These are phyloP conservation scores for Antitrichia curtipendula DNA, from an alignment of 225 moss, liverwort and hornwort species.

Conservation along the genomic window DNA sequence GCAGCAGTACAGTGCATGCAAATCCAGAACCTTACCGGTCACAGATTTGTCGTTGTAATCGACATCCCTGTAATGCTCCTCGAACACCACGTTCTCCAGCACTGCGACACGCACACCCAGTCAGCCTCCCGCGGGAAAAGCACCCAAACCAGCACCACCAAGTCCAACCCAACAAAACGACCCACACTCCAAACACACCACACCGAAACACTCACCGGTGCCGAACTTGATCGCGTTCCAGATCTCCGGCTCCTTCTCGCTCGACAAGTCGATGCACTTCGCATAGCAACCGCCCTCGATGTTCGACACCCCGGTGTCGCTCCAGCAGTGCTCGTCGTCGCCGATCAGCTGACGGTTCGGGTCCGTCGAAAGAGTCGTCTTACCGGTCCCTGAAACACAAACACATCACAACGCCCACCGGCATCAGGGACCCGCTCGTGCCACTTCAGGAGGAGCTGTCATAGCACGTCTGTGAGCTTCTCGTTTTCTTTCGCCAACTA, in stretches of 20 bases:
- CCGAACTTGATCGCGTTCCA: slow-evolving; percentile 99
- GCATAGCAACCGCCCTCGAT: slow-evolving; percentile 99
- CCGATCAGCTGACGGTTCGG: slow-evolving; percentile 82
- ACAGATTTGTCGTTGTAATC: slow-evolving; percentile 88
- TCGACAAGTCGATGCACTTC: slow-evolving; percentile 81
- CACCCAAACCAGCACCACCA: background rate
- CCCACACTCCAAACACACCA: background rate
- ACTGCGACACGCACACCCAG: slow-evolving; percentile 22
- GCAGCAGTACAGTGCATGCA: accelerated
- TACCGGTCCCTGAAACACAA: slow-evolving; percentile 73
- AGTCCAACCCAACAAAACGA: no score
- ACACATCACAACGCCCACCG: background rate
- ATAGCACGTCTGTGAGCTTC: slow-evolving; percentile 41
- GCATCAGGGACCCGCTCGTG: background rate
- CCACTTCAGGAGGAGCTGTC: background rate
- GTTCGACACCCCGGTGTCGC: slow-evolving; percentile 75
- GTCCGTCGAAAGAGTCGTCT: slow-evolving; percentile 94
- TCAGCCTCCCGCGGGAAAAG: background rate
- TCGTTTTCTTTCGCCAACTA: slow-evolving; percentile 75
- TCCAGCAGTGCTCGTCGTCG: slow-evolving; percentile 98
- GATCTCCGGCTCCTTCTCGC: slow-evolving; percentile 91
- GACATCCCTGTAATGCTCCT: slow-evolving; percentile 81
- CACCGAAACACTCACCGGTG: slow-evolving; percentile 32
- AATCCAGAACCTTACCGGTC: slow-evolving; percentile 38
- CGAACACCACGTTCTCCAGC: slow-evolving; percentile 93